Evolutionary conservation across 2,329 filamentous ascomycete genomes (phyloP).

Genomic region (Mariannaea sp.): DNA sequence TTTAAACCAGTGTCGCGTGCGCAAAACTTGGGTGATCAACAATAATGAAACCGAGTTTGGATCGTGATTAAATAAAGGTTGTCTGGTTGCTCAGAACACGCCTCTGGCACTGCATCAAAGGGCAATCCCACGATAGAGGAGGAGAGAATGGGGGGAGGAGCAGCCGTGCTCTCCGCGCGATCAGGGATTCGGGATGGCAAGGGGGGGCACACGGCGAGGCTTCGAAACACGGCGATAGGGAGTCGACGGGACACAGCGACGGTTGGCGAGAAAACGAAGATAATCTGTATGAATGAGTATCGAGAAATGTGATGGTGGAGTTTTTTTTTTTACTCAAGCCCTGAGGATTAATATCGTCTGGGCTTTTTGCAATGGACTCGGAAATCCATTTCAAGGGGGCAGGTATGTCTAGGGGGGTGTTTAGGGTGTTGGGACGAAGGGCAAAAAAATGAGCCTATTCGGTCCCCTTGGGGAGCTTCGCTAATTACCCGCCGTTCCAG

Average conservation of each 20-base stretch:
- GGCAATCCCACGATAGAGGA: slow-evolving; percentile 29
- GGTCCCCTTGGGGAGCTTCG: slow-evolving; percentile 16
- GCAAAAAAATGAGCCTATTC: slow-evolving; percentile 21
- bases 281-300: slow-evolving; percentile 18
- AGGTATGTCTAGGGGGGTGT: slow-evolving; percentile 18
- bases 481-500: slow-evolving; percentile 26
- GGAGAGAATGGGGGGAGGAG: slow-evolving; percentile 19
- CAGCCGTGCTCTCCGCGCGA: slow-evolving; percentile 11
- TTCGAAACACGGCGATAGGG: slow-evolving; percentile 4
- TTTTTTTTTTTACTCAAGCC: too few species aligned
- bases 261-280: slow-evolving; percentile 19
- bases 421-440: too few species aligned
- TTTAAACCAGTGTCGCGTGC: slow-evolving; percentile 24
- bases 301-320: slow-evolving; percentile 29
- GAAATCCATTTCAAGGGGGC: slow-evolving; percentile 33
- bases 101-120: slow-evolving; percentile 36
- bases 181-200: slow-evolving; percentile 14
- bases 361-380: slow-evolving; percentile 26
- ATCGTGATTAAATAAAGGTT: slow-evolving; percentile 14
- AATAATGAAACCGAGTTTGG: slow-evolving; percentile 10
- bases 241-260: slow-evolving; percentile 7
- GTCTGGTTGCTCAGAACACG: slow-evolving; percentile 24
- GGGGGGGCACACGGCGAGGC: neutral
- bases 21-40: slow-evolving; percentile 17
- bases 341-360: slow-evolving; percentile 11